A percentile compares a stretch with the other conserved stretches of the same genome.
These are phyloP conservation scores for Cryptosporidium sp. DNA, from an alignment of 169 alveolate species.

Conservation along the genomic window DNA sequence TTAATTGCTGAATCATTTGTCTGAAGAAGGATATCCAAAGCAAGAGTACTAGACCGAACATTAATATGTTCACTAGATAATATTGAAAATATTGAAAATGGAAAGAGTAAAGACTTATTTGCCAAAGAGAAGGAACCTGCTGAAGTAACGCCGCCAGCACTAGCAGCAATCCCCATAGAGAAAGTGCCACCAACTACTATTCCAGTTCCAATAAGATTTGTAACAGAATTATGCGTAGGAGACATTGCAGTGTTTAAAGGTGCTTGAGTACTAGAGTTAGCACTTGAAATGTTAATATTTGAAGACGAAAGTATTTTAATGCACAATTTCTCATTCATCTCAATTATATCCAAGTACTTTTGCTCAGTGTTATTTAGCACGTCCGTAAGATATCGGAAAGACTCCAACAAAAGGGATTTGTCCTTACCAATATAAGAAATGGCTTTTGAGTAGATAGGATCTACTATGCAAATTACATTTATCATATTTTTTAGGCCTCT, in stretches of 20 bases:
- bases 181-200: background rate
- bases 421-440: conserved; percentile 69
- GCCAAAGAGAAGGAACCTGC: background rate
- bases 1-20: conserved; percentile 67
- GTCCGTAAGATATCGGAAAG: conserved; percentile 60
- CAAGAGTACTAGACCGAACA: conserved; percentile 61
- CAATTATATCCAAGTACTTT: conserved; percentile 34
- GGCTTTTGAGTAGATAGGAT: conserved; percentile 70
- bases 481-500: conserved; percentile 3
- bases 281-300: background rate
- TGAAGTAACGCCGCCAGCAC: background rate
- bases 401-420: conserved; percentile 37
- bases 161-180: background rate
- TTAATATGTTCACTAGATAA: conserved; percentile 51
- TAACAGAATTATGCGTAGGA: conserved; percentile 28
- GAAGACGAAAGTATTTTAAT: conserved; percentile 1
- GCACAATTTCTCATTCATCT: conserved; percentile 35
- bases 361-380: conserved; percentile 61
- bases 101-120: conserved; percentile 2
- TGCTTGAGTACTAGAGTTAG: background rate
- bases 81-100: conserved; percentile 15
- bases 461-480: conserved; percentile 34
- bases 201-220: conserved; percentile 38
- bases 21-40: conserved; percentile 46
- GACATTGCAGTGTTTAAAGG: background rate